A percentile compares a stretch with the other conserved stretches of the same genome.
Conservation (phyloP, 768 basidiomycete genomes). For the Holtermanniella nyarrowii region DNA sequence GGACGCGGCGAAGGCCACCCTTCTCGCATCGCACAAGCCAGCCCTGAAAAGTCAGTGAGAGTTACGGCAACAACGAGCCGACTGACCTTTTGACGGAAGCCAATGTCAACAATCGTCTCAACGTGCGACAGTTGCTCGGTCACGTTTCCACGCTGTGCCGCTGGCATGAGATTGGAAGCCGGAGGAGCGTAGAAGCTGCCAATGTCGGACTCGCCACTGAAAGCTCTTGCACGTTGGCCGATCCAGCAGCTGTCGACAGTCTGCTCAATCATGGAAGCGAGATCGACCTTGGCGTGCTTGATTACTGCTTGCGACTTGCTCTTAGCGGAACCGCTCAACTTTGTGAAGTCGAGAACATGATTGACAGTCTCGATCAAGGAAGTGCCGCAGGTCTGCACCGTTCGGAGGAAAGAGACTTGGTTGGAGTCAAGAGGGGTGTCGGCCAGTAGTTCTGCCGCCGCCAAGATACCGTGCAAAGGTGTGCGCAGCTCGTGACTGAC, state of each 20-base stretch:
- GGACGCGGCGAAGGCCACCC: slow-evolving; percentile 76
- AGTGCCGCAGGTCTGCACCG: slow-evolving; percentile 89
- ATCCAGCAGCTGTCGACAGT: slow-evolving; percentile 86
- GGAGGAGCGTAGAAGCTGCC: slow-evolving; percentile 89
- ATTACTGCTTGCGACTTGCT: slow-evolving; percentile 68
- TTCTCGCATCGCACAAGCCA: slow-evolving; percentile 83
- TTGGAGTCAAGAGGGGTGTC: slow-evolving; percentile 73
- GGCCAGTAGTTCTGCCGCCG: slow-evolving; percentile 78
- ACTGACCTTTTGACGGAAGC: slow-evolving; percentile 56
- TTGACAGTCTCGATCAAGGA: slow-evolving; percentile 93
- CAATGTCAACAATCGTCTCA: slow-evolving; percentile 82
- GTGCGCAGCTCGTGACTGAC: slow-evolving; percentile 46
- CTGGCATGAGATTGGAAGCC: slow-evolving; percentile 43
- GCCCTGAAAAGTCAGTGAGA: slow-evolving; percentile 47
- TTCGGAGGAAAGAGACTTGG: slow-evolving; percentile 78
- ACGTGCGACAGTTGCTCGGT: slow-evolving; percentile 47
- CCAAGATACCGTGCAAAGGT: slow-evolving; percentile 84
- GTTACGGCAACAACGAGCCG: not conserved
- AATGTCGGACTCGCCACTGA: slow-evolving; percentile 64
- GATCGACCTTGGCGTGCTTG: slow-evolving; percentile 47
- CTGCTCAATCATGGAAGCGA: slow-evolving; percentile 37
- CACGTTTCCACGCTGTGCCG: slow-evolving; percentile 36
- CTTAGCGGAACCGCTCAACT: slow-evolving; percentile 76
- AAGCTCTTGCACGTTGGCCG: slow-evolving; percentile 70
- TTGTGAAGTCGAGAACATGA: slow-evolving; percentile 92